Evolutionary conservation across 805 yeast genomes (phyloP), one percentile per base, ranked within the genome.

Genomic region (Ogataea siamensis): DNA sequence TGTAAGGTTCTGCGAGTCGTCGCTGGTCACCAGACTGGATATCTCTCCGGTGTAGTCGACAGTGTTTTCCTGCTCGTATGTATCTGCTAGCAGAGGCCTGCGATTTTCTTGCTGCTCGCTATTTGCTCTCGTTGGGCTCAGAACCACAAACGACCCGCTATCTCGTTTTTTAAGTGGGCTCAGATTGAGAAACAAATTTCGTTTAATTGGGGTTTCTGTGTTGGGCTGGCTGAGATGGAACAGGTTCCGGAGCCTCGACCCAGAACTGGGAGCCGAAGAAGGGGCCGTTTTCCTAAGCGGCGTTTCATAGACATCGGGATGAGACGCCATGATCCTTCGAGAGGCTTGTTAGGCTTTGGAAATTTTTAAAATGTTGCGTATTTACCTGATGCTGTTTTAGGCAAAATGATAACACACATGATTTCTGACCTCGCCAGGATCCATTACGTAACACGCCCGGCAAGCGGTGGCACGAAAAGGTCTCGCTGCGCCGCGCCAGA

Each of bases 161-260:
- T 12, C 18, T 5, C 30, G 24, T 17, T 28, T 40, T 21, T 37
- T 44, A 7, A 44, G 13, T 3, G 47, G 47, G 20, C 47, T 43
- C 14, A 37, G 28, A 26, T 23, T 41, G 7, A 21, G 21, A 20
- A 46, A 37, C 9, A 39, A 28, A 12, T 24, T 39, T 16, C 38
- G 33, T 11, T 37, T 43, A 7, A 43, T 21, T 11, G 47, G 47
- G 3, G 47, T 40, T 15, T 43, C 47, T 3, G 38, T 25, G 28
- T 42, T 40, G 18, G 21, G 23, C 17, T 28, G 32, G 13, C 26
- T 32, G 13, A 19, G 4, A 15, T 27, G 28, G 18, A 44, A 36
- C 8, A 44, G 20, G 19, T 16, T 31, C 11, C 43, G 23, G 5
- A 44, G 28, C 11, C 28, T 21, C 3, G 48, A 39, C 12, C 40